Conservation (phyloP, 2,329 filamentous ascomycete genomes). For the Ilyonectria sp. region DNA sequence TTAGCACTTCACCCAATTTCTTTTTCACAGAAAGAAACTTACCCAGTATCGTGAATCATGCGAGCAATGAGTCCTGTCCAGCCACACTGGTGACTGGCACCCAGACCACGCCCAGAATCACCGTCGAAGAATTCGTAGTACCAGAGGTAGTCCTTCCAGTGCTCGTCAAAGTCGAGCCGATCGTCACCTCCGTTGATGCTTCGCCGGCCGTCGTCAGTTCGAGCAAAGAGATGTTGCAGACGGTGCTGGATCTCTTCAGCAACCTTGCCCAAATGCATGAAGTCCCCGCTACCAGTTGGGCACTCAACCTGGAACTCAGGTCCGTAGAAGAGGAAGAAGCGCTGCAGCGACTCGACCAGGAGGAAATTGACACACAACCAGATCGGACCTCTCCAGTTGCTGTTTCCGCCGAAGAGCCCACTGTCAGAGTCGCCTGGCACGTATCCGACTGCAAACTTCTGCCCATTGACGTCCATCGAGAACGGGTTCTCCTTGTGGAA, state of each 20-base stretch:
- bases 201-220: conserved; percentile 86
- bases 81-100: conserved; percentile 94
- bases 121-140: conserved; percentile 99
- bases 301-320: conserved; percentile 91
- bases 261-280: conserved; percentile 95
- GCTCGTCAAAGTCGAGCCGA: conserved; percentile 88
- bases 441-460: conserved; percentile 89
- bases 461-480: conserved; percentile 95
- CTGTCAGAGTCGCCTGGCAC: conserved; percentile 97
- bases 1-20: conserved; percentile 56
- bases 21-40: conserved; percentile 57
- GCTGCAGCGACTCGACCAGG: conserved; percentile 92
- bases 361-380: conserved; percentile 98
- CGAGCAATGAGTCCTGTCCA: conserved; percentile 97
- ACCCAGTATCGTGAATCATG: conserved; percentile 98
- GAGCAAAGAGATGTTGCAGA: conserved; percentile 90
- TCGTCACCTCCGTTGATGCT: conserved; percentile 91
- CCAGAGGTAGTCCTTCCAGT: conserved; percentile 90
- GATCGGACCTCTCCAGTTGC: conserved; percentile 96
- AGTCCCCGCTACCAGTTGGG: conserved; percentile 91
- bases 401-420: conserved; percentile 95
- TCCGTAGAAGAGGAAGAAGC: conserved; percentile 97
- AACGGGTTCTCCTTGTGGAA: conserved; percentile 91
- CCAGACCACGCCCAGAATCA: conserved; percentile 89
- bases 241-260: conserved; percentile 96